Base-by-base conservation (phyloP, 352 stramenopile species). In the Pythium phragmitis region DNA sequence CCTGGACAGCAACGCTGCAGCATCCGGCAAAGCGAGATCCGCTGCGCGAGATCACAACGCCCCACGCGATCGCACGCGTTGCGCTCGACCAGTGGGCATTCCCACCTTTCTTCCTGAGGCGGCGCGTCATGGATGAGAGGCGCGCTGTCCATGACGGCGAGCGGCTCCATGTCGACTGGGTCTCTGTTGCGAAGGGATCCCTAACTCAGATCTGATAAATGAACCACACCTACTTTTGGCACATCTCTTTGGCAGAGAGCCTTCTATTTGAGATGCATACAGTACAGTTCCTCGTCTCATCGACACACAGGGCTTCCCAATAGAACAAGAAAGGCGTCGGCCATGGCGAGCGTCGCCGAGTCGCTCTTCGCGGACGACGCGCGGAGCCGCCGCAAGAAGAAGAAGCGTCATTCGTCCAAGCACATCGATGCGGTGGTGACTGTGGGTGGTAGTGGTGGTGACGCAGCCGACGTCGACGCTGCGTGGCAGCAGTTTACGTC, bases 401-500 rank as follows among this genome's bases (percentile, higher is more conserved):
- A 63, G 57, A 60, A 60, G n/a, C 57, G 57, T 45, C n/a, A 46
- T 34, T 63, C 57, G 45, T 63, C 57, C 19, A 54, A 55, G 33
- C 45, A 48, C 6, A 43, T 63, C 14, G 57, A 63, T 34, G 46
- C 57, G 16, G 46, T 39, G 7, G 19, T 37, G 2, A 1, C 23
- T 7, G 13, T 19, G 13, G 21, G 3, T 12, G 34, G n/a, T 33
- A 30, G 26, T 13, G 34, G 7, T 7, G 34, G 21, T 21, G 33
- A 43, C 46, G 43, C 57, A 3, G 19, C 21, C 4, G 30, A 23
- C 7, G 57, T 39, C 7, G 47, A 55, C 33, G 52, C 36, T 23
- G 48, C 49, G 59, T 90, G 80, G 80, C 65, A 84, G 63, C 51
- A 68, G 55, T 89, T 82, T 63, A 87, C 70, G 59, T 74, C 80